Evolutionary conservation across 1,284 basidiomycete genomes (phyloP), one percentile per base, ranked within the genome.

Genomic region (Neonothopanus nambi): DNA sequence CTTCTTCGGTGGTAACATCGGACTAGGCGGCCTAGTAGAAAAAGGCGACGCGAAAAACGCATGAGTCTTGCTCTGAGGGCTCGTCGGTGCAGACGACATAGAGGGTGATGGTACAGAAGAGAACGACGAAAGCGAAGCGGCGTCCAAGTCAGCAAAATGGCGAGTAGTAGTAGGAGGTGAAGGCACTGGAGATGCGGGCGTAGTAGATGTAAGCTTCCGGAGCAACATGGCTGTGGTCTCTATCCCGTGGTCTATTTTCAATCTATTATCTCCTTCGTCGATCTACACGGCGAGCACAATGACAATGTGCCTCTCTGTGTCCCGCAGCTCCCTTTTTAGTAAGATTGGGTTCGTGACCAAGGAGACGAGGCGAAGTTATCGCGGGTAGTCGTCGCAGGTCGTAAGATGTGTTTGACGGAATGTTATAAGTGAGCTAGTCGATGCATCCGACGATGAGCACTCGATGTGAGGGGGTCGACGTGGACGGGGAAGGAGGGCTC

Each of bases 41-140:
- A 76, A 78, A 0, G 77, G 71, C 8, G 74, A 74, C 18, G 72
- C 53, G 48, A 63, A 64, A 55, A 63, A 62, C 11, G 63, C 61
- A 43, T 60, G 53, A 2, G 62, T 64, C 52, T 64, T 64, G 54
- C 51, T 54, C 42, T 38, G 23, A 1, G 55, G 38, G 28, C 45
- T 41, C 8, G 28, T 21, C 21, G 48, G 48, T 17, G 24, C 48
- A 3, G 57, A 46, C 13, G 54, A 52, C 18, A 48, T 48, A 5
- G 48, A 51, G 18, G 49, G 39, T 17, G 46, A 48, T 30, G 52
- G 48, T 21, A 44, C 50, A 53, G 51, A 47, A 18, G 44, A 30
- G 15, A 48, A 33, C 6, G 38, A 5, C 6, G 48, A 23, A 2
- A 50, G 5, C 7, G 43, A 45, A 6, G 33, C n/a, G n/a, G n/a